A percentile compares a stretch with the other conserved stretches of the same genome.
Evolutionary conservation across 768 basidiomycete species (phyloP).

Genomic region (Rhizopogon vulgaris): DNA sequence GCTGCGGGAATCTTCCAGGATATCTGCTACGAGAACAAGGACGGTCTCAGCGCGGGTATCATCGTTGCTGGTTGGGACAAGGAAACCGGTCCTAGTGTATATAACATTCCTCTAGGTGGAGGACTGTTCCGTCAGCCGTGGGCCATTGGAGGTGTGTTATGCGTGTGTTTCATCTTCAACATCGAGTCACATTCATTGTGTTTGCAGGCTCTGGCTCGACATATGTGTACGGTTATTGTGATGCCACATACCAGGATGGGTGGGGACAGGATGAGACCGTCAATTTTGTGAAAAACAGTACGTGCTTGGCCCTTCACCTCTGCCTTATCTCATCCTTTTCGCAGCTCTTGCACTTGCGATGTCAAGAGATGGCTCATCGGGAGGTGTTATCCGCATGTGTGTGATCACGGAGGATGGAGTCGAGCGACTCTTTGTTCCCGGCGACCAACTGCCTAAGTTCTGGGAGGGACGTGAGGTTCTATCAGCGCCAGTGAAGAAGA

Average conservation of each 20-base stretch:
- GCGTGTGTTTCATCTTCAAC: not conserved
- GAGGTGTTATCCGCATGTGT: slow-evolving; percentile 95
- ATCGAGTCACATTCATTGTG: not conserved
- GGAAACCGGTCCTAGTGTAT: slow-evolving; percentile 84
- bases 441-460: slow-evolving; percentile 82
- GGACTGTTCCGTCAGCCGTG: slow-evolving; percentile 96
- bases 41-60: slow-evolving; percentile 81
- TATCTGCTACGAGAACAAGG: slow-evolving; percentile 93
- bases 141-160: slow-evolving; percentile 86
- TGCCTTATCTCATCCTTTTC: not conserved
- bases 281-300: slow-evolving; percentile 94
- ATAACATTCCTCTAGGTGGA: slow-evolving; percentile 95
- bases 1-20: slow-evolving; percentile 82
- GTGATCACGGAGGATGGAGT: slow-evolving; percentile 92
- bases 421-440: slow-evolving; percentile 89
- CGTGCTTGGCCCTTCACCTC: slow-evolving; percentile 24
- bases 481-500: slow-evolving; percentile 24
- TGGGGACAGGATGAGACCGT: slow-evolving; percentile 89
- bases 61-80: slow-evolving; percentile 99
- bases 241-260: slow-evolving; percentile 93
- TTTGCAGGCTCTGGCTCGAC: slow-evolving; percentile 84
- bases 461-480: slow-evolving; percentile 83
- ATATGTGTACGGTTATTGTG: slow-evolving; percentile 98
- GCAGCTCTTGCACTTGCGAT: slow-evolving; percentile 93
- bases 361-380: slow-evolving; percentile 96